Percentiles rank a stretch among this genome's conserved stretches.
These are phyloP conservation scores for Ustilago loliicola DNA, from an alignment of 1,284 basidiomycete genomes.

Conservation along the genomic window DNA sequence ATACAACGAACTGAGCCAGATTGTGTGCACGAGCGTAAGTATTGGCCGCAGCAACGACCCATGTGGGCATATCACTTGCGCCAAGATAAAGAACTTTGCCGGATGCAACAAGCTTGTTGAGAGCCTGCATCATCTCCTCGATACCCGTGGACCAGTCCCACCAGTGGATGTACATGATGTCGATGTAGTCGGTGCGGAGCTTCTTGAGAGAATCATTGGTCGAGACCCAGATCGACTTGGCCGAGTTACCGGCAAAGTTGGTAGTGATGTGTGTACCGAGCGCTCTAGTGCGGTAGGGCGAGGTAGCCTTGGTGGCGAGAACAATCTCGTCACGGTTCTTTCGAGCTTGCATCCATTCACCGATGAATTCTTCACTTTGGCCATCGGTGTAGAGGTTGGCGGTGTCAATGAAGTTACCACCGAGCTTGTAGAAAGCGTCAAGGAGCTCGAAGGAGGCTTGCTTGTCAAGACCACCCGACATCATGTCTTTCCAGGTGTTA, in stretches of 20 bases:
- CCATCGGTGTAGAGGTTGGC: slow-evolving; percentile 75
- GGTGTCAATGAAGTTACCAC: slow-evolving; percentile 75
- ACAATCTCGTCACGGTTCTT: slow-evolving; percentile 75
- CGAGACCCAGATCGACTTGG: slow-evolving; percentile 51
- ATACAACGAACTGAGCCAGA: slow-evolving; percentile 75
- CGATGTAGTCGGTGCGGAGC: slow-evolving; percentile 75
- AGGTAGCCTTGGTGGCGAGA: slow-evolving; percentile 75
- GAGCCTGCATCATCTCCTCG: slow-evolving; percentile 76
- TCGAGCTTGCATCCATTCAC: slow-evolving; percentile 75
- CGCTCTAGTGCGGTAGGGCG: slow-evolving; percentile 60
- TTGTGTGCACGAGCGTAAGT: slow-evolving; percentile 74
- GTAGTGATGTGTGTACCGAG: slow-evolving; percentile 56
- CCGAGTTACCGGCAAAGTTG: slow-evolving; percentile 73
- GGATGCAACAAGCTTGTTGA: slow-evolving; percentile 73
- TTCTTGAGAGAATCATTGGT: slow-evolving; percentile 74
- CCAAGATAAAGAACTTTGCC: slow-evolving; percentile 75
- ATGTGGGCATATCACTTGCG: slow-evolving; percentile 74
- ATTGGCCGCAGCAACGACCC: slow-evolving; percentile 75
- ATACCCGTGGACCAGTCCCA: slow-evolving; percentile 75
- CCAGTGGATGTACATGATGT: slow-evolving; percentile 75
- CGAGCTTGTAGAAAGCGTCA: slow-evolving; percentile 63
- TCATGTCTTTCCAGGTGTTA: slow-evolving; percentile 72
- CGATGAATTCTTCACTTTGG: slow-evolving; percentile 75
- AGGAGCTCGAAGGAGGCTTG: slow-evolving; percentile 49
- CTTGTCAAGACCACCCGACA: slow-evolving; percentile 49